Percentiles rank a stretch among this genome's conserved stretches.
Conservation (phyloP, 2,329 filamentous ascomycete genomes). For the Delphinella strobiligena region DNA sequence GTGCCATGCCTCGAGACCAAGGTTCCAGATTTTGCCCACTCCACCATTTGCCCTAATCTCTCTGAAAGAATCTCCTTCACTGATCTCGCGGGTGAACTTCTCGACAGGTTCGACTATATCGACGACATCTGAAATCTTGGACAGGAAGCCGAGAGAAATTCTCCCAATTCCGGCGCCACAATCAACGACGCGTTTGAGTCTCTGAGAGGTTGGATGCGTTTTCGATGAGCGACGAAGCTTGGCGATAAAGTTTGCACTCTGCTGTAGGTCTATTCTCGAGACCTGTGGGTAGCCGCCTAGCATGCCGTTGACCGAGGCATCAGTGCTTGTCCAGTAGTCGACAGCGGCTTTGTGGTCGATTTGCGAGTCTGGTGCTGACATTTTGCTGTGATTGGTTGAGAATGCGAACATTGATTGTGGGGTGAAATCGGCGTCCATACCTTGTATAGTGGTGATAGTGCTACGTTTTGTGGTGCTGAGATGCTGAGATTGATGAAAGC, state of each 20-base stretch:
- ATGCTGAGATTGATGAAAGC: neutral
- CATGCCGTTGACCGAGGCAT: constrained; percentile 57
- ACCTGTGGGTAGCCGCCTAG: constrained; percentile 62
- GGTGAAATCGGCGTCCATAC: neutral
- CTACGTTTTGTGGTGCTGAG: neutral
- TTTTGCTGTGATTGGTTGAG: constrained; percentile 1
- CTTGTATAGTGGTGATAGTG: neutral
- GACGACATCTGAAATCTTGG: constrained; percentile 55
- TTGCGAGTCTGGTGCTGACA: constrained; percentile 26
- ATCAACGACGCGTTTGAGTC: constrained; percentile 38
- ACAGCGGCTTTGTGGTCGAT: constrained; percentile 33
- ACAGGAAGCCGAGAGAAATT: constrained; percentile 66
- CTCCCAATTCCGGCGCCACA: constrained; percentile 66
- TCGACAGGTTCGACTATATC: constrained; percentile 77
- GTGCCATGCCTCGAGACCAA: constrained; percentile 64
- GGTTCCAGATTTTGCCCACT: constrained; percentile 54
- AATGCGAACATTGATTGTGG: constrained; percentile 1
- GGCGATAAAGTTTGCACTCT: constrained; percentile 55
- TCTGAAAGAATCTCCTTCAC: constrained; percentile 20
- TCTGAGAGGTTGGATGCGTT: constrained; percentile 14
- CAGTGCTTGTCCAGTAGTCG: constrained; percentile 40
- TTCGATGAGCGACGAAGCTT: constrained; percentile 43
- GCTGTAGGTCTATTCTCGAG: constrained; percentile 58
- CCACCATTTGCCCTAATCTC: constrained; percentile 30
- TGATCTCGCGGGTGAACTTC: constrained; percentile 61